phyloP scores from a whole-genome alignment of 306 rosid species.

The Gillenia trifoliata region DNA sequence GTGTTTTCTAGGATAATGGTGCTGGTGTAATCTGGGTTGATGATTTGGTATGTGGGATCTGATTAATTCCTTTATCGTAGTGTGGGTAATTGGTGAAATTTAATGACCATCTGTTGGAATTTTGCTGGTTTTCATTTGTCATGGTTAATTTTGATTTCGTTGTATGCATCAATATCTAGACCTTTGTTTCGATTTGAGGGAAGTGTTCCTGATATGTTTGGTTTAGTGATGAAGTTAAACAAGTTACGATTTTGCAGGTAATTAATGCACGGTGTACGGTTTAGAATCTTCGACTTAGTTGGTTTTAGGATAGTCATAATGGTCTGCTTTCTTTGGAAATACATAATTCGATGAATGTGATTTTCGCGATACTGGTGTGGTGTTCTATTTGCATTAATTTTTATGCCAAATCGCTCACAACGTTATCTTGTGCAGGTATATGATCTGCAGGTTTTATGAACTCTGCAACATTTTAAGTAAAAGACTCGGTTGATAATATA shows the following conservation, averaged over 20 bases:
- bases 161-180: neutral
- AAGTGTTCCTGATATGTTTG: neutral
- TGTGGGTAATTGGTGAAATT: neutral
- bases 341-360: neutral
- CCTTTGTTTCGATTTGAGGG: neutral
- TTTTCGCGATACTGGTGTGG: neutral
- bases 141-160: neutral
- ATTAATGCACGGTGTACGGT: neutral
- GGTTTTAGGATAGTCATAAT: neutral
- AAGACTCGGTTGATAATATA: slow-evolving; percentile 17
- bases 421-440: slow-evolving; percentile 21
- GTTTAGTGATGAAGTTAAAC: neutral
- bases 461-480: slow-evolving; percentile 20
- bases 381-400: neutral
- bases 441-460: slow-evolving; percentile 38
- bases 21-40: neutral
- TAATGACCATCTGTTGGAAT: neutral
- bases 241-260: neutral
- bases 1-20: neutral
- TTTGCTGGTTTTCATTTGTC: neutral
- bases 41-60: slow-evolving; percentile 24
- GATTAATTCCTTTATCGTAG: neutral
- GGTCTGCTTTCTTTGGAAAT: neutral
- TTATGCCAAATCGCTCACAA: neutral
- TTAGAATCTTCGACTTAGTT: neutral